These are phyloP conservation scores for Allantophomopsis cytisporea DNA, from an alignment of 2,329 filamentous ascomycete species.

Conservation along the genomic window DNA sequence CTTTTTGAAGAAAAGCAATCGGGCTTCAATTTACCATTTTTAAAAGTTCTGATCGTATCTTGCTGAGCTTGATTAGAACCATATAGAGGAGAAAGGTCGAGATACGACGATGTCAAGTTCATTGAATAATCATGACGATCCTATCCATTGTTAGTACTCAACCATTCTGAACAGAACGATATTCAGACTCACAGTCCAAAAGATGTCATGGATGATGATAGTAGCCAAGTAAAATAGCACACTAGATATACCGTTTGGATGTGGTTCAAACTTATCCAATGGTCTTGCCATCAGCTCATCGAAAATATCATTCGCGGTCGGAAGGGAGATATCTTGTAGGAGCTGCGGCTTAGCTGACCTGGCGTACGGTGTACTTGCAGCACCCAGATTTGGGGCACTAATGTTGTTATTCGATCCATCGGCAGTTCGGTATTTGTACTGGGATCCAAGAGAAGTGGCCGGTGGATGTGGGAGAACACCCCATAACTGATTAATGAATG, in stretches of 20 bases:
- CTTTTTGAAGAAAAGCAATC: conserved; percentile 62
- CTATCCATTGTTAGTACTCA: too few relatives aligned
- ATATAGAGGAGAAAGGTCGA: conserved; percentile 62
- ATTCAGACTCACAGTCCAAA: conserved; percentile 33
- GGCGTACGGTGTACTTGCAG: conserved; percentile 53
- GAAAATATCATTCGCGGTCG: conserved; percentile 50
- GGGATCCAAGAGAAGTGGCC: conserved; percentile 45
- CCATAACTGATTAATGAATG: conserved; percentile 59
- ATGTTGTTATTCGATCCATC: conserved; percentile 65
- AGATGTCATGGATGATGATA: conserved; percentile 53
- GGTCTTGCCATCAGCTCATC: conserved; percentile 43
- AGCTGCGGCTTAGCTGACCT: conserved; percentile 47
- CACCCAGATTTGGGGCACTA: conserved; percentile 49
- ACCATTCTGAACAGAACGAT: not conserved
- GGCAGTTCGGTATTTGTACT: conserved; percentile 50
- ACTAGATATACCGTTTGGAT: conserved; percentile 60
- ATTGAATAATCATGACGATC: conserved; percentile 21
- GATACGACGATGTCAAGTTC: conserved; percentile 50
- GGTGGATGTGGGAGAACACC: conserved; percentile 60
- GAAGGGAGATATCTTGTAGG: conserved; percentile 44
- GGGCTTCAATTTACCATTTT: conserved; percentile 58
- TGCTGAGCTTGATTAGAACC: conserved; percentile 44
- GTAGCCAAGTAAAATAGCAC: conserved; percentile 65
- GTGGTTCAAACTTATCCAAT: conserved; percentile 38
- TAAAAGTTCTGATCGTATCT: conserved; percentile 42